phyloP scores from a whole-genome alignment of 768 basidiomycete genomes.

The Phlegmacium glaucopus region DNA sequence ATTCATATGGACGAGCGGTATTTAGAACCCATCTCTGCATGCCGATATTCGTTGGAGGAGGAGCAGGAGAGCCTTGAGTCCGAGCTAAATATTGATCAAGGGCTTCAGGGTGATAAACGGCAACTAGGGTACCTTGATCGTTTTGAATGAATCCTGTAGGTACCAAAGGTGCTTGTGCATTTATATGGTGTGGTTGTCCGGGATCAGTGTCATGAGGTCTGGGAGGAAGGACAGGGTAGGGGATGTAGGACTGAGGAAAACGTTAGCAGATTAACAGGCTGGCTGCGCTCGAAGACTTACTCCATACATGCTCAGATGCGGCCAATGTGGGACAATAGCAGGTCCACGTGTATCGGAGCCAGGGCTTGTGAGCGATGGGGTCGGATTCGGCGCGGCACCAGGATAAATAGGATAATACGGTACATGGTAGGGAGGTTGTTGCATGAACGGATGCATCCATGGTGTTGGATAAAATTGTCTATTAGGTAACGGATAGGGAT shows the following conservation, averaged over 20 bases:
- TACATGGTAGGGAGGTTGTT: conserved; percentile 48
- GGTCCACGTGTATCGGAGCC: conserved; percentile 37
- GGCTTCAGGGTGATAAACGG: conserved; percentile 69
- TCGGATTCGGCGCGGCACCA: conserved; percentile 22
- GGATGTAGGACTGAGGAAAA: conserved; percentile 41
- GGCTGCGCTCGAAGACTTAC: conserved; percentile 28
- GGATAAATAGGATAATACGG: conserved; percentile 49
- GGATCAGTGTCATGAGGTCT: conserved; percentile 31
- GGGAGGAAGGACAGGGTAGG: conserved; percentile 40
- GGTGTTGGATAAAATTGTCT: conserved; percentile 46
- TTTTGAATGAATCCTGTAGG: conserved; percentile 72
- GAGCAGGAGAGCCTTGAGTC: conserved; percentile 24
- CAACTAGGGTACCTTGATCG: conserved; percentile 68
- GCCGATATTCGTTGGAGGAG: background rate
- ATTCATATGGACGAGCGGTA: conserved; percentile 14
- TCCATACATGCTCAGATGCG: conserved; percentile 39
- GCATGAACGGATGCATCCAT: conserved; percentile 54
- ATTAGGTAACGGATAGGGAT: conserved; percentile 36
- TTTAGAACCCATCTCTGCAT: conserved; percentile 20
- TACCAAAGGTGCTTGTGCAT: conserved; percentile 51
- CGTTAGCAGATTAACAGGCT: background rate
- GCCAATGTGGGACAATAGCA: conserved; percentile 33
- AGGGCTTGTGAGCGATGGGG: conserved; percentile 25
- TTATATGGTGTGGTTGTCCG: conserved; percentile 20
- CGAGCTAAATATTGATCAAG: conserved; percentile 66